Base-by-base conservation (phyloP, 2,329 filamentous ascomycete species). In the Paraphaeosphaeria sporulosa region DNA sequence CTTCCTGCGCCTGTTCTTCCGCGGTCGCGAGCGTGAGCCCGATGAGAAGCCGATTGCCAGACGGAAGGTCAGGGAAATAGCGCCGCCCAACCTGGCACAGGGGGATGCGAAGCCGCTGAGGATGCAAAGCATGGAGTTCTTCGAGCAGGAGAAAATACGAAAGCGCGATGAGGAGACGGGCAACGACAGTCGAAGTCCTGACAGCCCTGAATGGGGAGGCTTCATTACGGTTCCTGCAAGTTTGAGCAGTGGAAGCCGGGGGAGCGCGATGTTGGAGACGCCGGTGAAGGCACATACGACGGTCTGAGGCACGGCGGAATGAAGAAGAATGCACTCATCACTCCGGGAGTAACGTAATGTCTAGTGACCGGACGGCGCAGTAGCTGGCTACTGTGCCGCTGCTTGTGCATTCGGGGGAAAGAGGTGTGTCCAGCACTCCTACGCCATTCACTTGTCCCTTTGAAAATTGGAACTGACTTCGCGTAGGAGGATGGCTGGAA, bases 1-100 rank as follows among this genome's bases (percentile, higher is more conserved):
- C 0, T 78, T 81, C 15, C 73, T 84, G 21, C 76, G 79, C 12
- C 73, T 81, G 1, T 71, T 82, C 21, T 80, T 81, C 58, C 62
- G 64, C n/a, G 53, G 68, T 32, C 63, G 59, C 38, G 64, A 70
- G 13, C 55, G 58, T 30, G 52, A 55, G 42, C 23, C 47, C 1
- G 55, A 57, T 4, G 56, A 63, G 25, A 63, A 63, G 57, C 64
- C 30, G 57, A 61, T 9, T 55, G 52, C 38, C 54, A 58, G 30
- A 58, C 57, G 46, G 46, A 63, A 27, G 21, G 21, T 58, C 25
- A 58, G 60, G 27, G 65, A 59, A 32, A 65, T 66, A 10, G 59
- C 36, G 17, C 64, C 64, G n/a, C 64, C 69, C 1, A 62, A 56
- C 9, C 58, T 55, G 50, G 34, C 36, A 10, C 7, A 47, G 10